These are phyloP conservation scores for Lachancea kluyveri DNA, from an alignment of 805 yeast genomes.

Conservation along the genomic window DNA sequence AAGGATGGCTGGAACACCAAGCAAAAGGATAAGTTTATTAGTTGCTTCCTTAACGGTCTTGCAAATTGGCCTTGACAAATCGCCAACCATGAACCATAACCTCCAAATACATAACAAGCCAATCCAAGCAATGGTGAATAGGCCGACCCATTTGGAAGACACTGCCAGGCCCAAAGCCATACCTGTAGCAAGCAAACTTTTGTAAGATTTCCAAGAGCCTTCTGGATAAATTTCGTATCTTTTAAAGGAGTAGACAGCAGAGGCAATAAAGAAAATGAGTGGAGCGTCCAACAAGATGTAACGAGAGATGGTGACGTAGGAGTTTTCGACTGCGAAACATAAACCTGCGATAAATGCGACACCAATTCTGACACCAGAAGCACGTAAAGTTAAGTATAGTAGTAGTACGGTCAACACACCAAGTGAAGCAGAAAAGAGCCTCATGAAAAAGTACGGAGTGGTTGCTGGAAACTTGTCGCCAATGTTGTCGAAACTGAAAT, in stretches of 20 bases:
- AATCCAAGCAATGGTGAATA: constrained; percentile 75
- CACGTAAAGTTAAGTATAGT: constrained; percentile 60
- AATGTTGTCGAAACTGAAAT: constrained; percentile 58
- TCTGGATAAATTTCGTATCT: constrained; percentile 62
- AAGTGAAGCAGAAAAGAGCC: constrained; percentile 59
- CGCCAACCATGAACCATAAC: constrained; percentile 70
- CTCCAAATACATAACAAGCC: constrained; percentile 56
- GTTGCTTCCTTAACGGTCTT: constrained; percentile 42
- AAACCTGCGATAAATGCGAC: constrained; percentile 54
- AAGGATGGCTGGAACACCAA: constrained; percentile 52
- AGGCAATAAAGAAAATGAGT: constrained; percentile 68
- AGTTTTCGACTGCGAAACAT: constrained; percentile 57
- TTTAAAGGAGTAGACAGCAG: constrained; percentile 57
- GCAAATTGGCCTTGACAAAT: constrained; percentile 44
- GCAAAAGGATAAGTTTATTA: constrained; percentile 45
- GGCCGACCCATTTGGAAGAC: constrained; percentile 80
- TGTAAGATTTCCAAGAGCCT: constrained; percentile 51
- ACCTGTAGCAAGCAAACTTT: constrained; percentile 57
- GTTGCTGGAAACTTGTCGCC: constrained; percentile 55
- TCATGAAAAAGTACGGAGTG: constrained; percentile 61
- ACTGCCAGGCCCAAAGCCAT: constrained; percentile 67
- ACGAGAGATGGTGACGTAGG: constrained; percentile 64
- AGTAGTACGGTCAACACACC: constrained; percentile 65
- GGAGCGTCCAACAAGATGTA: constrained; percentile 74
- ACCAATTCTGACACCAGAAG: constrained; percentile 63